Evolutionary conservation across 2,329 filamentous ascomycete species (phyloP).

Genomic region (Gnomoniopsis sp.): DNA sequence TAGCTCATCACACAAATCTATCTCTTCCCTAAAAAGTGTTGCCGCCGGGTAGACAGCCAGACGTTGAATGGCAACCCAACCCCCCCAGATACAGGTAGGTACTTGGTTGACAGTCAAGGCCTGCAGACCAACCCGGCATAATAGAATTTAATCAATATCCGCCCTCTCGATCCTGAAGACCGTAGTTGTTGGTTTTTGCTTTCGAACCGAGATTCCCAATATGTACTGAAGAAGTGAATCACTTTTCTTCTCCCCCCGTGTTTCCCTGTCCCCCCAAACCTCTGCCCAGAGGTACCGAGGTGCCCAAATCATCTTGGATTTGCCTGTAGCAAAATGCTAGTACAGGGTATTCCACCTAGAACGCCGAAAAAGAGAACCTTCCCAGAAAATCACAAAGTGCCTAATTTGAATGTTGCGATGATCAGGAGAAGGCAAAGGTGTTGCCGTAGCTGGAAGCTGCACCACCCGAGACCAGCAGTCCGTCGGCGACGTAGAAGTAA

Average conservation of each 20-base stretch:
- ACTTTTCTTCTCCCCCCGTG: neutral
- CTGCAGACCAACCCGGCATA: neutral
- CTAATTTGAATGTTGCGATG: neutral
- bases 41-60: neutral
- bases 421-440: slow-evolving; percentile 43
- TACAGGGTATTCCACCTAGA: slow-evolving; percentile 5
- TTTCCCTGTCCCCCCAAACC: neutral
- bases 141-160: neutral
- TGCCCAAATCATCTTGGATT: neutral
- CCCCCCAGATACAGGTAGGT: too few relatives aligned
- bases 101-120: too few relatives aligned
- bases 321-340: neutral
- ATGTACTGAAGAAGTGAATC: slow-evolving; percentile 11
- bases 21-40: neutral
- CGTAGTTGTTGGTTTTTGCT: too few relatives aligned
- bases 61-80: too few relatives aligned
- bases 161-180: neutral
- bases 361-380: neutral
- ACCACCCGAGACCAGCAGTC: slow-evolving; percentile 37
- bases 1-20: slow-evolving; percentile 3
- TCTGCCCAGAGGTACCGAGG: neutral
- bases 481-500: slow-evolving; percentile 51
- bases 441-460: slow-evolving; percentile 45
- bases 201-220: slow-evolving; percentile 1
- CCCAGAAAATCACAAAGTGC: neutral